phyloP scores from a whole-genome alignment of 2,329 filamentous ascomycete species.

The Fusarium pseudoanthophilum region DNA sequence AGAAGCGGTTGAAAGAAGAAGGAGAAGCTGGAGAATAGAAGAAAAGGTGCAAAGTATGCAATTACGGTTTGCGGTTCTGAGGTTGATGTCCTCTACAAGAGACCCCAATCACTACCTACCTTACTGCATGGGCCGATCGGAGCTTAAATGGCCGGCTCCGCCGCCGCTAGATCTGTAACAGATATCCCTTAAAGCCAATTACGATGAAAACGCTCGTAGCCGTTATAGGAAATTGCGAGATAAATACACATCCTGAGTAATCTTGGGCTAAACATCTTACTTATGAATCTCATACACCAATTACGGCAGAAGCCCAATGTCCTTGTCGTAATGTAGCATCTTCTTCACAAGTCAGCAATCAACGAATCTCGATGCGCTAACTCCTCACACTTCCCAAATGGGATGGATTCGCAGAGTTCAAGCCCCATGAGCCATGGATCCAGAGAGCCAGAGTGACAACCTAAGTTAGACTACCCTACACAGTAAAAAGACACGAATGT shows the following conservation, averaged over 20 bases:
- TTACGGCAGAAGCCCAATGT: neutral
- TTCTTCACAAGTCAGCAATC: neutral
- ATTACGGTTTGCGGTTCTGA: slow-evolving; percentile 11
- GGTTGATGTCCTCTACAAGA: slow-evolving; percentile 18
- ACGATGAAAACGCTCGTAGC: neutral
- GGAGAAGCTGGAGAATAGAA: neutral
- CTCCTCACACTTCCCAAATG: neutral
- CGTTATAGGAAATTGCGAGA: too few relatives aligned
- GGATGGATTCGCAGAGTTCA: neutral
- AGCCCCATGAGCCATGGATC: neutral
- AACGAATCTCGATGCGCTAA: neutral
- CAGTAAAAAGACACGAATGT: neutral
- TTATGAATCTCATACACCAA: neutral
- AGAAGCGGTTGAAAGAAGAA: neutral
- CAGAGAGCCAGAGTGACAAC: too few relatives aligned
- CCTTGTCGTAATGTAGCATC: neutral
- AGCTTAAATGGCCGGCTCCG: slow-evolving; percentile 23
- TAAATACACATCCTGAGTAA: neutral
- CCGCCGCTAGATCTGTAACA: slow-evolving; percentile 21
- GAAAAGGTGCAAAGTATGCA: neutral
- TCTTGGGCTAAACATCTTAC: neutral
- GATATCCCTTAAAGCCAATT: neutral
- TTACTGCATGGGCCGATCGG: slow-evolving; percentile 14
- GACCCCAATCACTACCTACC: neutral
- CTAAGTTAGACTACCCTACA: neutral